Conservation (phyloP, 2,329 filamentous ascomycete genomes). For the Diaporthe destruens region DNA sequence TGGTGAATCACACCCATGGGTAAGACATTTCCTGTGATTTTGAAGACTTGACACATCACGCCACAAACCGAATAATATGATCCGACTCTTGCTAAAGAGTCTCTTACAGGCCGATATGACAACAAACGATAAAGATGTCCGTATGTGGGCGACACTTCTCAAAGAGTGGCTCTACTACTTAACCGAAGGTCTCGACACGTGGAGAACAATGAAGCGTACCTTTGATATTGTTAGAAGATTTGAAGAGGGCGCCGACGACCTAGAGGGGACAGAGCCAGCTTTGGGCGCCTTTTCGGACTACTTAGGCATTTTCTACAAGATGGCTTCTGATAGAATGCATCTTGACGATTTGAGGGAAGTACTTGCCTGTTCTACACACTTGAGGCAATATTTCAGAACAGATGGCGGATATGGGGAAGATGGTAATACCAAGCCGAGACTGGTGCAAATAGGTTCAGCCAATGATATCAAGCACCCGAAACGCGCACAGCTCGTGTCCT, state of each 20-base stretch:
- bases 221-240: too few relatives aligned
- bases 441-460: too few relatives aligned
- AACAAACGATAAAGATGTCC: background rate
- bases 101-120: background rate
- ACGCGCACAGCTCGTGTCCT: background rate
- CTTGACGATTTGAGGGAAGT: background rate
- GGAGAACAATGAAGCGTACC: fast-evolving
- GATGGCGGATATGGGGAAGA: too few relatives aligned
- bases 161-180: background rate
- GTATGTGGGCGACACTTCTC: background rate
- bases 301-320: too few relatives aligned
- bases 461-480: background rate
- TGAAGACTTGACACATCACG: too few relatives aligned
- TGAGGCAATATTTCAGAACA: background rate
- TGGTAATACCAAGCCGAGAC: background rate
- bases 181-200: background rate
- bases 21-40: background rate
- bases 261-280: too few relatives aligned
- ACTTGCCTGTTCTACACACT: background rate
- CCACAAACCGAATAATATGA: too few relatives aligned
- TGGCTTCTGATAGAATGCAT: fast-evolving
- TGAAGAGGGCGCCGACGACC: too few relatives aligned
- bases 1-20: background rate
- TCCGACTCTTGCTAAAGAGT: background rate
- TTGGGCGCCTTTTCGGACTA: too few relatives aligned